phyloP scores from a whole-genome alignment of 2,329 filamentous ascomycete genomes.

The Fusarium newnesense region DNA sequence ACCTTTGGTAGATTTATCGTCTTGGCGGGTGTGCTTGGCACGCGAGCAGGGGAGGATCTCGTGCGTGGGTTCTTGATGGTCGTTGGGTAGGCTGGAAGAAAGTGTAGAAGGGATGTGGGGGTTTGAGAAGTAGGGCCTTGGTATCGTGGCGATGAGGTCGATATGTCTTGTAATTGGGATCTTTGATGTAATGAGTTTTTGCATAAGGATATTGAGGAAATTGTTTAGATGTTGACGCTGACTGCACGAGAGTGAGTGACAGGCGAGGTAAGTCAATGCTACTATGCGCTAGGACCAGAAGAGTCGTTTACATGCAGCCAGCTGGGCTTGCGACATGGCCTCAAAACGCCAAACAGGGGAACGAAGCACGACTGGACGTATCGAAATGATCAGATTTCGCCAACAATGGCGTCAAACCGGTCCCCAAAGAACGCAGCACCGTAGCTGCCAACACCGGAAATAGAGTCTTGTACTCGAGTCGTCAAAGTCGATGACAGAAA shows the following conservation, averaged over 20 bases:
- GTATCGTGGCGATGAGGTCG: not conserved
- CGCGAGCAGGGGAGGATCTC: constrained; percentile 7
- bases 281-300: not conserved
- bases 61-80: constrained; percentile 31
- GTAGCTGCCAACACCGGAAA: not conserved
- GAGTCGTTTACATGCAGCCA: not conserved
- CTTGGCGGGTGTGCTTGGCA: constrained; percentile 34
- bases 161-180: accelerated
- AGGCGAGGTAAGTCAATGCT: not conserved
- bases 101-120: not conserved
- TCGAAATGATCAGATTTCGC: not conserved
- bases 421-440: not conserved
- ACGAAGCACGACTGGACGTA: accelerated
- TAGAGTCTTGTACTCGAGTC: accelerated
- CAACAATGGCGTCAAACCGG: not conserved
- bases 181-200: accelerated
- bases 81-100: constrained; percentile 18
- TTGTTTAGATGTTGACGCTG: too few species aligned
- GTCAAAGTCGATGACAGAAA: not conserved
- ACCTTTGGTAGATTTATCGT: not conserved
- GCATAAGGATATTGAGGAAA: too few species aligned
- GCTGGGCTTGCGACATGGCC: not conserved
- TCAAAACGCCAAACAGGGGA: not conserved
- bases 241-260: not conserved
- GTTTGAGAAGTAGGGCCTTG: not conserved